Evolutionary conservation across 257 asterid genomes (phyloP).

Genomic region (Forsythia suspensa): DNA sequence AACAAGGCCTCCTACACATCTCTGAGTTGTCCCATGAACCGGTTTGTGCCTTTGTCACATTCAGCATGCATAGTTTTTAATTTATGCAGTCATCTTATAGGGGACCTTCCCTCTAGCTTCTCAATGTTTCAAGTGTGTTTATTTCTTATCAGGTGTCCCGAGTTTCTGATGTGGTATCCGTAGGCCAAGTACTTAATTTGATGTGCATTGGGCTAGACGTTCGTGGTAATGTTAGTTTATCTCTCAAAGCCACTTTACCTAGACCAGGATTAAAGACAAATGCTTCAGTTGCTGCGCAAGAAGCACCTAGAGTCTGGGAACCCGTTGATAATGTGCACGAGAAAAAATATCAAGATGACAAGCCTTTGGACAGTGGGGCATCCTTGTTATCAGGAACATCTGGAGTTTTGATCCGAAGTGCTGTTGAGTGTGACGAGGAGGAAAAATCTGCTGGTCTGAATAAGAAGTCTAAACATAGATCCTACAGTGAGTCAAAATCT

Average conservation of each 20-base stretch:
- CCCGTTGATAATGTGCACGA: constrained; percentile 32
- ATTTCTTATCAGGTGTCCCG: constrained; percentile 60
- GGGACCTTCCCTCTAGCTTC: constrained; percentile 13
- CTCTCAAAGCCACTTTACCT: constrained; percentile 77
- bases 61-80: constrained; percentile 14
- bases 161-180: constrained; percentile 75
- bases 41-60: constrained; percentile 36
- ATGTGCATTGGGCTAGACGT: constrained; percentile 93
- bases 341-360: constrained; percentile 42
- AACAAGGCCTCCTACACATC: constrained; percentile 91
- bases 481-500: constrained; percentile 19
- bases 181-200: constrained; percentile 71
- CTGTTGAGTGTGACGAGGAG: constrained; percentile 75
- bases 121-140: constrained; percentile 19
- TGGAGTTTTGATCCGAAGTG: constrained; percentile 71
- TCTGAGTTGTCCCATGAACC: constrained; percentile 88
- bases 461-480: constrained; percentile 37
- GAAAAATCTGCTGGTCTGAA: constrained; percentile 45
- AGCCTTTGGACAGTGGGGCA: constrained; percentile 27
- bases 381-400: constrained; percentile 38
- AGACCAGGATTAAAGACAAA: constrained; percentile 35
- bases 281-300: constrained; percentile 25
- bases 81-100: not conserved
- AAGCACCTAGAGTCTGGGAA: constrained; percentile 40
- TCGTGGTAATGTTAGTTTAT: constrained; percentile 85